Evolutionary conservation across 257 asterid genomes (phyloP).

Genomic region (Osmanthus fragrans): DNA sequence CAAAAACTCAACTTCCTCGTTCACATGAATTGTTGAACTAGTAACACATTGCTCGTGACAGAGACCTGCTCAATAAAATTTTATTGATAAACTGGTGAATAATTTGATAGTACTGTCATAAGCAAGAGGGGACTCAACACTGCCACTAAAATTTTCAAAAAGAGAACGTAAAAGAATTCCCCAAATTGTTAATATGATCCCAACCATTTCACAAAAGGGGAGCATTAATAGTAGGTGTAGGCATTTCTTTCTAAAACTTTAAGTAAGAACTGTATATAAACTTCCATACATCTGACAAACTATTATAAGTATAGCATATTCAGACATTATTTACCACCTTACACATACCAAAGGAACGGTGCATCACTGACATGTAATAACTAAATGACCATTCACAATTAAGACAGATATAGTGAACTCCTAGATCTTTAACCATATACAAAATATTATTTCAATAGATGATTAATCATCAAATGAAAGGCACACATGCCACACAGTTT

Average conservation of each 20-base stretch:
- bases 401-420: not conserved
- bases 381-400: not conserved
- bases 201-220: not conserved
- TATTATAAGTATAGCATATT: not conserved
- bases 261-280: not conserved
- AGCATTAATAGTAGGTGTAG: not conserved
- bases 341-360: not conserved
- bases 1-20: constrained; percentile 38
- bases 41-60: constrained; percentile 68
- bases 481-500: not conserved
- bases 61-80: constrained; percentile 46
- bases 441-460: not conserved
- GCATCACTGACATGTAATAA: not conserved
- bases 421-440: not conserved
- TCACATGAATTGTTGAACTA: constrained; percentile 39
- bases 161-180: constrained; percentile 6
- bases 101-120: constrained; percentile 8
- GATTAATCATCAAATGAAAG: not conserved
- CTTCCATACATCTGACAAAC: not conserved
- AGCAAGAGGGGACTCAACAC: constrained; percentile 13
- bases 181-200: not conserved
- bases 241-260: not conserved
- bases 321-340: not conserved
- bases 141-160: constrained; percentile 6
- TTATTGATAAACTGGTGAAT: constrained; percentile 14